Evolutionary conservation across 352 stramenopile genomes (phyloP).

Genomic region (Globisporangium spiculum): DNA sequence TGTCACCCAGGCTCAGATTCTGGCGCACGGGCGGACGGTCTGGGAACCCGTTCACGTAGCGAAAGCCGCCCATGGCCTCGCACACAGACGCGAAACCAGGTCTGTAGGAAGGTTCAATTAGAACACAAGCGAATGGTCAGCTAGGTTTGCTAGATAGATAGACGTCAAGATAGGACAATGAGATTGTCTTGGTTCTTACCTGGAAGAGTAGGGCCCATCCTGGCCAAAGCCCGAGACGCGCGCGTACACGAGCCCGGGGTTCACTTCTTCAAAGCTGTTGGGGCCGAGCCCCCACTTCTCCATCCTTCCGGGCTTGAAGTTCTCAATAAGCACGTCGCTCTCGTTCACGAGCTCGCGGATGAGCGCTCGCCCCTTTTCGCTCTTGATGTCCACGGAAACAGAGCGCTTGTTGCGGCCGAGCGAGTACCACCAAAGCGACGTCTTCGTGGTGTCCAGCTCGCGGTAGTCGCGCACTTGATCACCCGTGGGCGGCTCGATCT

Average conservation of each 20-base stretch:
- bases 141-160: neutral
- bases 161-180: neutral
- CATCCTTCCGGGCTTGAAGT: constrained; percentile 87
- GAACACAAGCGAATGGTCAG: neutral
- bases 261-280: constrained; percentile 64
- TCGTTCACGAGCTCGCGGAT: constrained; percentile 69
- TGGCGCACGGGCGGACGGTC: constrained; percentile 74
- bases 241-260: constrained; percentile 82
- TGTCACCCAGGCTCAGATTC: constrained; percentile 84
- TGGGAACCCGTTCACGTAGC: constrained; percentile 85
- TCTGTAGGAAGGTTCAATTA: constrained; percentile 17
- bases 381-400: constrained; percentile 80
- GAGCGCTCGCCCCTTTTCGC: constrained; percentile 53
- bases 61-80: constrained; percentile 84
- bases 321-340: constrained; percentile 88
- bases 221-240: constrained; percentile 85
- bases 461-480: constrained; percentile 84
- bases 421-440: constrained; percentile 88
- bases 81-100: constrained; percentile 85
- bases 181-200: constrained; percentile 15
- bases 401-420: constrained; percentile 87
- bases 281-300: constrained; percentile 83
- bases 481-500: constrained; percentile 82
- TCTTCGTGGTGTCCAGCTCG: constrained; percentile 65
- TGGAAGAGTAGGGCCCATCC: constrained; percentile 72